Conservation (phyloP, 495 filamentous ascomycete genomes). For the Penicillium verhagenii region DNA sequence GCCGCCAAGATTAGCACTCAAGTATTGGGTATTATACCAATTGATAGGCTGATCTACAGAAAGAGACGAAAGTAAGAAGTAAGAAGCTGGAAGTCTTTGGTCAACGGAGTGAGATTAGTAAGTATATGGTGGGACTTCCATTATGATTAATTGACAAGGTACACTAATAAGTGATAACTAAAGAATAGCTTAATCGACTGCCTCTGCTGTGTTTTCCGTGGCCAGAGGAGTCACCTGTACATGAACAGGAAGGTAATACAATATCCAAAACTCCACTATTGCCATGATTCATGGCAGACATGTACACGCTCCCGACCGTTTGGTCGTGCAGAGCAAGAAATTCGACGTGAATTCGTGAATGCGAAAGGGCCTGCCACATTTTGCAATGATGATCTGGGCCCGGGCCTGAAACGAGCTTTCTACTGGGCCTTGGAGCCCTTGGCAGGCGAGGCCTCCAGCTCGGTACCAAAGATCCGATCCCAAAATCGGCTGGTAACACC, state of each 20-base stretch:
- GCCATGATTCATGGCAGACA: slow-evolving; percentile 12
- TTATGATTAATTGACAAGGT: slow-evolving; percentile 41
- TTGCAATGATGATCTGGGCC: background rate
- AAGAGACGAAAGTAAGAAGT: background rate
- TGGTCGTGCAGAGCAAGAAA: slow-evolving; percentile 11
- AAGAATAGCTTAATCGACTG: slow-evolving; percentile 9
- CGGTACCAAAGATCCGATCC: slow-evolving; percentile 89
- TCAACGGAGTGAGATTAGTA: background rate
- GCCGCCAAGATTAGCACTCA: too few relatives aligned
- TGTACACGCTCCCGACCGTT: slow-evolving; percentile 9
- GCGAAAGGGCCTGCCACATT: slow-evolving; percentile 6
- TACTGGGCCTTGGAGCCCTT: slow-evolving; percentile 59
- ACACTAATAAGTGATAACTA: slow-evolving; percentile 26
- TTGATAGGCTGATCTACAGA: too few relatives aligned
- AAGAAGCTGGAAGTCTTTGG: background rate
- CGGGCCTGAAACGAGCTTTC: slow-evolving; percentile 1
- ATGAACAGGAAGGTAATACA: slow-evolving; percentile 15
- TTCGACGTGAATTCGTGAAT: slow-evolving; percentile 28
- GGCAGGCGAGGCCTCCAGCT: slow-evolving; percentile 53
- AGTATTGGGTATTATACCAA: too few relatives aligned
- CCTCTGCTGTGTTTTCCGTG: background rate
- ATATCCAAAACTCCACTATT: slow-evolving; percentile 17
- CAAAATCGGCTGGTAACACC: slow-evolving; percentile 98
- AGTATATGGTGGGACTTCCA: slow-evolving; percentile 12
- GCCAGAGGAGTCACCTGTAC: slow-evolving; percentile 17